Base-by-base conservation (phyloP, 2,329 filamentous ascomycete genomes). In the Anthostomella pinea region DNA sequence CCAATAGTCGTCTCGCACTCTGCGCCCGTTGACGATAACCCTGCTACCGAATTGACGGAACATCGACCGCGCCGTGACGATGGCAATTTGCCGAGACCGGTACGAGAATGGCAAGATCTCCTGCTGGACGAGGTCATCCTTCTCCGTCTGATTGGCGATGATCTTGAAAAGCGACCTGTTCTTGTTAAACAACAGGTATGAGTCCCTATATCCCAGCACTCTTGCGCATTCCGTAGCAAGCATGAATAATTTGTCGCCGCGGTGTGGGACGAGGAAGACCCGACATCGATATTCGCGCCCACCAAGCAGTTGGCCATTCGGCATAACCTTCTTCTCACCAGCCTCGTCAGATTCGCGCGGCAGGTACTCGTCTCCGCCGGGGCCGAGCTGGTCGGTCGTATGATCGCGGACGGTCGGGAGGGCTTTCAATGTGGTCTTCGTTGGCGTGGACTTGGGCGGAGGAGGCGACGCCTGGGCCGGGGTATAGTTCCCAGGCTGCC, bases 161-260 rank as follows among this genome's bases (percentile, higher is more conserved):
- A 98, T 98, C 67, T 98, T 98, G 73, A 79, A 95, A 7, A 98
- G 72, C 2, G 93, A 97, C 49, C 91, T 77, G 63, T 98, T 97
- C 69, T 97, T 96, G 75, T 97, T 97, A 72, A 98, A 98, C 11
- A 98, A 71, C 22, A 98, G 73, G 62, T 98, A 98, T n/a, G 90
- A 96, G 63, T 98, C 93, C 43, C 93, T 79, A 62, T 98, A 98
- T 30, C 89, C 87, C 15, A 97, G 72, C 4, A 96, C 89, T 49
- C 93, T 81, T 16, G 93, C 93, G 60, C 93, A 97, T 66, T 98
- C 93, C 11, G 93, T 98, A 22, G 93, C 93, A 34, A 98, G 79
- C 93, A 98, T 98, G 67, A 97, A 98, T 5, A 97, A 77, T 65
- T 96, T 96, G 49, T 94, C 84, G 18, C 87, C 89, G 52, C 93